Conservation (phyloP, 805 yeast species). For the Kodamaea jinghongensis region DNA sequence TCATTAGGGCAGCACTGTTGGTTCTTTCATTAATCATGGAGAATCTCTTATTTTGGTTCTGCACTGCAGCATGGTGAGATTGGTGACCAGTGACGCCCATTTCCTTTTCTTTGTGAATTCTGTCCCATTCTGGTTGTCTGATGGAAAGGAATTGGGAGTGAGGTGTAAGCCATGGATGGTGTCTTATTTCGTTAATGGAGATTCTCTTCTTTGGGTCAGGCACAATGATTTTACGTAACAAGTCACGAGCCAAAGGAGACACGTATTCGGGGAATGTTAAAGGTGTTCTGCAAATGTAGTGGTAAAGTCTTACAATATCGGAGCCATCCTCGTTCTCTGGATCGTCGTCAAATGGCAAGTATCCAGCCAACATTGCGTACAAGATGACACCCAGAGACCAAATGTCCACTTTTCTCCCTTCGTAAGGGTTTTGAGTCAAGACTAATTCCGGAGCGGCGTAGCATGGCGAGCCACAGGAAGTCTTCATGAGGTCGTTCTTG, state of each 20-base stretch:
- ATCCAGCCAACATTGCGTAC: constrained; percentile 96
- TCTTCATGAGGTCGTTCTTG: constrained; percentile 77
- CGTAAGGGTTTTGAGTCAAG: constrained; percentile 79
- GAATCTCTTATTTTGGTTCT: constrained; percentile 39
- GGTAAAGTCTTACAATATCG: constrained; percentile 85
- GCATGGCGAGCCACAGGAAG: constrained; percentile 96
- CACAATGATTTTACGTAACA: constrained; percentile 78
- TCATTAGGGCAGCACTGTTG: constrained; percentile 17
- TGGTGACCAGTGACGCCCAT: constrained; percentile 3
- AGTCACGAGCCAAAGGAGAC: constrained; percentile 85
- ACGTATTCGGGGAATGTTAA: constrained; percentile 94
- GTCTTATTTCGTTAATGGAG: constrained; percentile 62
- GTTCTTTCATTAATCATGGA: constrained; percentile 45
- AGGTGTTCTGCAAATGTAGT: constrained; percentile 87
- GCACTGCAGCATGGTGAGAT: constrained; percentile 8
- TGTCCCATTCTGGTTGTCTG: constrained; percentile 90
- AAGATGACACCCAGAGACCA: constrained; percentile 97
- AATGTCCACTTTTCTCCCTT: constrained; percentile 89
- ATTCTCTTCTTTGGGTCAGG: constrained; percentile 81
- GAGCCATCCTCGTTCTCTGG: constrained; percentile 95
- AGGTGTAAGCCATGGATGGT: constrained; percentile 87
- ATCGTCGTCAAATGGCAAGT: constrained; percentile 96
- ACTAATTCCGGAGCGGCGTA: constrained; percentile 98
- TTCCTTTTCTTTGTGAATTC: constrained; percentile 34
- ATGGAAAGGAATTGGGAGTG: constrained; percentile 80